These are phyloP conservation scores for Ogataea trehalophila DNA, from an alignment of 805 yeast genomes.

Conservation along the genomic window DNA sequence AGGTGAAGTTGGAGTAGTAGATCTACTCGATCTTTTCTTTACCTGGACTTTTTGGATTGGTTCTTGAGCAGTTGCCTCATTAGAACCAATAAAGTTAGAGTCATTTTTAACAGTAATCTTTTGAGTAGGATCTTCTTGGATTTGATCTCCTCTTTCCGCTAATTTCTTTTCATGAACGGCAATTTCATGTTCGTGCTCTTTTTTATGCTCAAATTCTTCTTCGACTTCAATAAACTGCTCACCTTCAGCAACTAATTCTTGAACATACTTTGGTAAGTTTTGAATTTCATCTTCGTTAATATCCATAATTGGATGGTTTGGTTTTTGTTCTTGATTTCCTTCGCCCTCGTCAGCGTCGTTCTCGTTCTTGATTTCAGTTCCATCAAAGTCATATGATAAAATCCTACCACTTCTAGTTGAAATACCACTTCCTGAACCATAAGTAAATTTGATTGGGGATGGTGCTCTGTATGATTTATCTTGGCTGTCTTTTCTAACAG, in stretches of 20 bases:
- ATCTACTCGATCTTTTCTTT: neutral
- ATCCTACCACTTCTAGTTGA: constrained; percentile 27
- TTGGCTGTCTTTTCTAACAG: constrained; percentile 17
- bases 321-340: neutral
- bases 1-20: neutral
- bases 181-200: constrained; percentile 3
- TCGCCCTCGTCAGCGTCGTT: neutral
- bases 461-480: constrained; percentile 20
- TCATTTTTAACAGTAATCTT: neutral
- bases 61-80: neutral
- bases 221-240: constrained; percentile 25
- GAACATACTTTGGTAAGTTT: constrained; percentile 17
- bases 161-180: constrained; percentile 5
- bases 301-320: constrained; percentile 1
- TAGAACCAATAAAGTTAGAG: neutral
- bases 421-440: constrained; percentile 18
- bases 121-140: neutral
- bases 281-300: constrained; percentile 9
- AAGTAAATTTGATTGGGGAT: constrained; percentile 14
- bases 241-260: constrained; percentile 25
- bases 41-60: neutral
- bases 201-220: constrained; percentile 4
- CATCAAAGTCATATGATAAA: constrained; percentile 26
- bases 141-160: constrained; percentile 1
- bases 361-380: constrained; percentile 2